Evolutionary conservation across 2,329 filamentous ascomycete species (phyloP).

Genomic region (Lachnellula cervina): DNA sequence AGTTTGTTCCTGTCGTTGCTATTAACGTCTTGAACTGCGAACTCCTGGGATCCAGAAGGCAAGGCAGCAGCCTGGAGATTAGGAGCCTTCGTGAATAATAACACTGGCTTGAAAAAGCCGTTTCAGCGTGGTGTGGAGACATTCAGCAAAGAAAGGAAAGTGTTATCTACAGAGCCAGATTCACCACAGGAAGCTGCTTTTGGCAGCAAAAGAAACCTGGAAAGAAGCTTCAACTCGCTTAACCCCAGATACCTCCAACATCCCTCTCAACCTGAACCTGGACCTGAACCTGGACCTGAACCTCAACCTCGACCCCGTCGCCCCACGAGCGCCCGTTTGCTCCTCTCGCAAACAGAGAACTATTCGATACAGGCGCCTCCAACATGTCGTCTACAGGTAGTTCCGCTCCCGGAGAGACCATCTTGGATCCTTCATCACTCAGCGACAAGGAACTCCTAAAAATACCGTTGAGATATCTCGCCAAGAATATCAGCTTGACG

Average conservation of each 20-base stretch:
- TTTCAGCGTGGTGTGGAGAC: too few relatives aligned
- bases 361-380: not conserved
- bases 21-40: not conserved
- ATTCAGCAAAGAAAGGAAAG: too few relatives aligned
- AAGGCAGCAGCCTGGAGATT: too few relatives aligned
- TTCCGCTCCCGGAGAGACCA: not conserved
- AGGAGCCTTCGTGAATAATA: too few relatives aligned
- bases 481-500: slow-evolving; percentile 11
- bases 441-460: slow-evolving; percentile 15
- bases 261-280: not conserved
- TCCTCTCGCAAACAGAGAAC: not conserved
- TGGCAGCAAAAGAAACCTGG: not conserved
- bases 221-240: not conserved
- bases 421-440: slow-evolving; percentile 10
- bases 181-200: not conserved
- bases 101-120: too few relatives aligned
- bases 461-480: slow-evolving; percentile 17
- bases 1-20: too few relatives aligned
- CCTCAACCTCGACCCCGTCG: not conserved
- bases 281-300: too few relatives aligned
- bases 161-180: not conserved
- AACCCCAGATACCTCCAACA: not conserved
- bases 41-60: not conserved
- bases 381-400: not conserved
- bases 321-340: not conserved